Evolutionary conservation across 768 basidiomycete genomes (phyloP).

Genomic region (Cyclocybe cylindracea): DNA sequence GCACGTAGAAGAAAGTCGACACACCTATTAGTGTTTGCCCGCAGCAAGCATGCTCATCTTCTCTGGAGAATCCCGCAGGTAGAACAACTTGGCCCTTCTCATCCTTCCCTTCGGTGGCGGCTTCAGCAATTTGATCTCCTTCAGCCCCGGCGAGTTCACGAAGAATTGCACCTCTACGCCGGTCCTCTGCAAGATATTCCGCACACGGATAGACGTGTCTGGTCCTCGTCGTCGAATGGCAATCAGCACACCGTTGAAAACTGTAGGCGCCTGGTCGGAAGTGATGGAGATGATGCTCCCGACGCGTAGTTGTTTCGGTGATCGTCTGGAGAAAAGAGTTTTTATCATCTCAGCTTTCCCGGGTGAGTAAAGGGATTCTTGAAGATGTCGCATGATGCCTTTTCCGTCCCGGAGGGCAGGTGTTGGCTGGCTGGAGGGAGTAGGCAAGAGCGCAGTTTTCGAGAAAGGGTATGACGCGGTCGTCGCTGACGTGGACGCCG

Average conservation of each 20-base stretch:
- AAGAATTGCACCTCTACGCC: slow-evolving; percentile 95
- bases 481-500: slow-evolving; percentile 9
- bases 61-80: slow-evolving; percentile 78
- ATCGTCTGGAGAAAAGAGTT: slow-evolving; percentile 71
- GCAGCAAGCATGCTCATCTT: slow-evolving; percentile 79
- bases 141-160: slow-evolving; percentile 82
- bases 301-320: slow-evolving; percentile 66
- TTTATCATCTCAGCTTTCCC: slow-evolving; percentile 70
- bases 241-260: slow-evolving; percentile 89
- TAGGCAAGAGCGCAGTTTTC: slow-evolving; percentile 58
- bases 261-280: slow-evolving; percentile 73
- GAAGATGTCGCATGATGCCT: slow-evolving; percentile 77
- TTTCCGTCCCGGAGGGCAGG: slow-evolving; percentile 61
- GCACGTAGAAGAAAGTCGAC: neutral
- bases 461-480: slow-evolving; percentile 70
- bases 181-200: slow-evolving; percentile 89
- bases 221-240: slow-evolving; percentile 79
- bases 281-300: slow-evolving; percentile 87
- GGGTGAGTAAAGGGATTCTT: slow-evolving; percentile 61
- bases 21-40: slow-evolving; percentile 33
- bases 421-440: slow-evolving; percentile 42
- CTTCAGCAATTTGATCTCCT: slow-evolving; percentile 81
- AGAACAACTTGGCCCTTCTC: slow-evolving; percentile 81
- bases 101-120: slow-evolving; percentile 62
- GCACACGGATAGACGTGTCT: slow-evolving; percentile 85